Evolutionary conservation across 78 protist genomes (phyloP).

Genomic region (Dictyostelium discoideum): dicty_2.7 NC_007091.3:5065501-5066000

Average conservation of each 20-base stretch:
- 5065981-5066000: conserved; percentile 61
- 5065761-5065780: conserved; percentile 37
- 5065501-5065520: conserved; percentile 60
- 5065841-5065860: conserved; percentile 38
- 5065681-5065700: conserved; percentile 21
- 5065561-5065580: conserved; percentile 58
- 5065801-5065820: conserved; percentile 61
- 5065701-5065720: conserved; percentile 66
- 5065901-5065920: conserved; percentile 70
- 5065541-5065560: conserved; percentile 53
- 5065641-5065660: not conserved
- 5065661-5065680: conserved; percentile 3
- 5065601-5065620: conserved; percentile 35
- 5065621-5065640: not conserved
- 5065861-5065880: conserved; percentile 69
- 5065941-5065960: conserved; percentile 70
- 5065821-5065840: conserved; percentile 75
- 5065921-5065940: conserved; percentile 32
- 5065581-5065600: conserved; percentile 20
- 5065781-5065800: conserved; percentile 47
- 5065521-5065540: conserved; percentile 48
- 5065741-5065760: conserved; percentile 48
- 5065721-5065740: conserved; percentile 60
- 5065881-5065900: conserved; percentile 81
- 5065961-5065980: conserved; percentile 78